Evolutionary conservation across 169 alveolate species (phyloP).

Genomic region (Plasmodium fragile): DNA sequence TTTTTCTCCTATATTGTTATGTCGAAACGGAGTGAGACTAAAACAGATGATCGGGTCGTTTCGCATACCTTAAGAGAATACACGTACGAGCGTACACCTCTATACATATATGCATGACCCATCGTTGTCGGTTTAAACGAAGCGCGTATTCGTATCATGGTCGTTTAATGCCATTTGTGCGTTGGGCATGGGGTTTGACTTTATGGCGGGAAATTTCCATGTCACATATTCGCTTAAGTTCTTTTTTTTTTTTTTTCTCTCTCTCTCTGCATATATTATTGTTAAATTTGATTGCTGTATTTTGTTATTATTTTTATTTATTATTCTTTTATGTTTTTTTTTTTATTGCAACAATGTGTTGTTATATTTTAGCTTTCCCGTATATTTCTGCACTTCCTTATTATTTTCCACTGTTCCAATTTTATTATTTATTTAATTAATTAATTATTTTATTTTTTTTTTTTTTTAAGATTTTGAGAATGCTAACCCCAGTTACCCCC

Average conservation of each 20-base stretch:
- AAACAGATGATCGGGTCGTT: neutral
- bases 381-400: neutral
- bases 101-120: neutral
- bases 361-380: neutral
- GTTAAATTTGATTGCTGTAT: neutral
- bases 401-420: neutral
- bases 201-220: neutral
- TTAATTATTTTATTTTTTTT: neutral
- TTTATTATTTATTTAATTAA: neutral
- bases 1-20: neutral
- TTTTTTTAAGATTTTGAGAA: neutral
- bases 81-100: neutral
- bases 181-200: neutral
- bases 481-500: neutral
- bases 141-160: neutral
- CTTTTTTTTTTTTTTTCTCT: neutral
- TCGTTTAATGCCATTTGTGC: neutral
- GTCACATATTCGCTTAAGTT: neutral
- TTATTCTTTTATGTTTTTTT: neutral
- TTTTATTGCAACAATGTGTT: neutral
- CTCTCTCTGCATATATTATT: neutral
- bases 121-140: neutral
- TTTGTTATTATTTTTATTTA: neutral
- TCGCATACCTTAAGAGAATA: neutral
- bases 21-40: neutral